These are phyloP conservation scores for Neonectria ditissima DNA, from an alignment of 2,329 filamentous ascomycete genomes.

Conservation along the genomic window DNA sequence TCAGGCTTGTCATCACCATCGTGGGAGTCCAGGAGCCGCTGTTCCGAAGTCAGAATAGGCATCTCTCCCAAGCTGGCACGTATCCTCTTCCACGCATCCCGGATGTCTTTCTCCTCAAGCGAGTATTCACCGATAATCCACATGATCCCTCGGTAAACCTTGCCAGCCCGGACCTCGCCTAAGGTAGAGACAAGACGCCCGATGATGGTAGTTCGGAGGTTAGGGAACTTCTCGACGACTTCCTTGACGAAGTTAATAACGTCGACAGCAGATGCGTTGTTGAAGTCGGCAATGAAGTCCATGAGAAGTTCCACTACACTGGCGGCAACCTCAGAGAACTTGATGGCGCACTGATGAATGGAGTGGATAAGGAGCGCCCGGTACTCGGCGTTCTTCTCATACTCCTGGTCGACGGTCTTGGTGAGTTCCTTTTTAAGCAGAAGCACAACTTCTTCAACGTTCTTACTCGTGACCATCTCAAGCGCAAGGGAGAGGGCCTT, in stretches of 20 bases:
- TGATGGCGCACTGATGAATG: constrained; percentile 98
- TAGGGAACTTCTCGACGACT: constrained; percentile 97
- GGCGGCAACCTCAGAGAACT: constrained; percentile 97
- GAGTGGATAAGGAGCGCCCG: constrained; percentile 95
- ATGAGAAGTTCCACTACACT: constrained; percentile 97
- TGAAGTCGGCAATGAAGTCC: constrained; percentile 99
- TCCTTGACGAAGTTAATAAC: constrained; percentile 99
- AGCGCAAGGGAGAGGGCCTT: constrained; percentile 92
- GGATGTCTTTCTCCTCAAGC: constrained; percentile 90
- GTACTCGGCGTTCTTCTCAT: constrained; percentile 98
- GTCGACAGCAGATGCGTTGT: constrained; percentile 95
- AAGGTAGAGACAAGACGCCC: constrained; percentile 89
- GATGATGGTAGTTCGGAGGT: constrained; percentile 87
- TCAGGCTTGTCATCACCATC: constrained; percentile 74
- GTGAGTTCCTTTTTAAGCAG: constrained; percentile 96
- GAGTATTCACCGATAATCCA: constrained; percentile 99
- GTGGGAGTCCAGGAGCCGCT: constrained; percentile 88
- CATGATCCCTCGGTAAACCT: constrained; percentile 94
- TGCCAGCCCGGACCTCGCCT: constrained; percentile 92
- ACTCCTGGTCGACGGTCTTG: constrained; percentile 98
- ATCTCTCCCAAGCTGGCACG: constrained; percentile 95
- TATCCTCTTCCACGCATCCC: constrained; percentile 97
- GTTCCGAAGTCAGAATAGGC: constrained; percentile 94
- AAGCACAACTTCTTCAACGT: constrained; percentile 96
- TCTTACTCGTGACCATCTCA: constrained; percentile 99